Base-by-base conservation (phyloP, 2,329 filamentous ascomycete species). In the Botryotinia globosa region DNA sequence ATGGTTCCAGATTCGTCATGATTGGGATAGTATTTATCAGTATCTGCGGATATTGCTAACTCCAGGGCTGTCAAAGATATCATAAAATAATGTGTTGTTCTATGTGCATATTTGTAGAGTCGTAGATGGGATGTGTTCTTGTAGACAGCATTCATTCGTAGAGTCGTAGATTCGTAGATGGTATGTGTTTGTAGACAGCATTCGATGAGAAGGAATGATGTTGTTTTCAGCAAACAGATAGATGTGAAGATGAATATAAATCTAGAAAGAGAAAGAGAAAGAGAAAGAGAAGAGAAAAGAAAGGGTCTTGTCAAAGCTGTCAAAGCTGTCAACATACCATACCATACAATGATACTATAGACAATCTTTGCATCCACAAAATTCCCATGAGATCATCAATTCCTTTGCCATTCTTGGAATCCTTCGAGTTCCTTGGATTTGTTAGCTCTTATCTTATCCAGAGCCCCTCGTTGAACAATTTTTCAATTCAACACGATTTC, bases 351-450 rank as follows among this genome's bases (percentile, higher is more conserved):
- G n/a, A n/a, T 39, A 14, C 20, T 4, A 25, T 25, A 48, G 48
- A 54, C 12, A 54, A 56, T 7, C 51, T 56, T 56, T 8, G 6
- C 51, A 32, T 56, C 51, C 37, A 63, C 25, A 42, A 42, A 63
- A 44, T 63, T 42, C 29, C 22, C 32, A 65, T 65, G 29, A 48
- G 63, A 65, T 65, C 63, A 65, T 51, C 44, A 22, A 48, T 32
- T 16, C 63, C 63, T 51, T 65, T 29, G 22, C 42, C 29, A 65
- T 65, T 48, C 42, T 48, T 65, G 20, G 44, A 65, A 56, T 56
- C n/a, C 16, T 18, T 18, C 18, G 14, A 29, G 51, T 56, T 48
- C 45, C 42, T 32, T 65, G 45, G 20, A 48, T 48, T 48, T 65
- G 32, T 51, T 34, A 37, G 32, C 29, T 65, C 32, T 48, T 14